Evolutionary conservation across 2,329 filamentous ascomycete genomes (phyloP), one percentile per base, ranked within the genome.

Genomic region (Microdochium paspali): DNA sequence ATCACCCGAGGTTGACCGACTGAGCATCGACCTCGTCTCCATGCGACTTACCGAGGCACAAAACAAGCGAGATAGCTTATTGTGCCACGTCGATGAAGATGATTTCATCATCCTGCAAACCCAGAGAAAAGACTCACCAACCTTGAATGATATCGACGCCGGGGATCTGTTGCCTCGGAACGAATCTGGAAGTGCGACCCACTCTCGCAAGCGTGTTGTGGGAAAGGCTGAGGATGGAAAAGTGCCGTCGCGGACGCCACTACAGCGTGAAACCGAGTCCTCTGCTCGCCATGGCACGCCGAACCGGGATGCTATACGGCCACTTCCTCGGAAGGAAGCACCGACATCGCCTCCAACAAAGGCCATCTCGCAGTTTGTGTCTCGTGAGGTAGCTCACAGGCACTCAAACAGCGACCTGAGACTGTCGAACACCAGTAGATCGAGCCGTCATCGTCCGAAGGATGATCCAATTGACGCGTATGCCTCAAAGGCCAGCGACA

Each of bases 21-120:
- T 58, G 2, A 54, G 51, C 18, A 52, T 53, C 15, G 56, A 58
- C 23, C 49, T 58, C 1, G 51, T 57, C 50, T 48, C 57, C 15
- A 56, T 58, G 18, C 48, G 57, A 50, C 51, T 46, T n/a, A 49
- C 48, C 10, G 48, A 49, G 13, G 51, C 32, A n/a, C 52, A 50
- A 4, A 44, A 46, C 4, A 51, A 50, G 31, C 52, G 56, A 6
- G 56, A 58, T 43, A 56, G 54, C 26, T 49, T 58, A 10, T 50
- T 53, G 24, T 58, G 56, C 20, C 54, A 57, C 44, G 51, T 51
- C 13, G 56, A 58, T 25, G 55, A 58, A 44, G 56, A 58, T n/a
- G 53, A 58, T 32, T 58, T 50, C 44, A 47, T 56, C 15, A 48
- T 53, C n/a, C 35, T 54, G 24, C 49, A 31, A 24, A 40, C 35